Evolutionary conservation across 1,284 basidiomycete species (phyloP), one percentile per base, ranked within the genome.

Genomic region (Phenoliferia sp.): DNA sequence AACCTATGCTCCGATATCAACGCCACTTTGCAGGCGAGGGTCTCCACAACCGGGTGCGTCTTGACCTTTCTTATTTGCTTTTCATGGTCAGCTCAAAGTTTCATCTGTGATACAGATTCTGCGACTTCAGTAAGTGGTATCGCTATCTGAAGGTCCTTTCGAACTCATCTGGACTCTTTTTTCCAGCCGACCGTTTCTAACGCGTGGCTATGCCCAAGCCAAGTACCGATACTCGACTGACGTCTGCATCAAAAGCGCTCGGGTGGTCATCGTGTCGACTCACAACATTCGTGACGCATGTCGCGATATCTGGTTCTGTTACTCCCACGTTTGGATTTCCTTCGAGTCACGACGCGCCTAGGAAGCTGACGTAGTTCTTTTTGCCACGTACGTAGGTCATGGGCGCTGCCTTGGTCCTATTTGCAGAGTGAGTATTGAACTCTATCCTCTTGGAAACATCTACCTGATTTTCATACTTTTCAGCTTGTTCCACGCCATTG

Each of bases 401-500:
- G 32, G 72, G 72, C 15, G 72, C 72, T 0, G 62, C 68, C 10
- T 60, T 73, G 19, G 72, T 73, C 26, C 66, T 73, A 3, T 73
- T 73, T 61, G 69, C 69, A 52, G 70, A 73, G 69, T 70, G 22
- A 17, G 65, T 28, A 9, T 2, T 0, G 29, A 10, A 28, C 26
- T 16, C 16, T 12, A 3, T 15, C 19, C 26, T 19, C 26, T 15
- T 19, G 6, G 9, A 6, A 10, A 2, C 17, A 12, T 6, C 12
- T 33, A 6, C 16, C 63, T 54, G 29, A 65, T n/a, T 36, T 7
- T 34, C 28, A 17, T 22, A 2, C 31, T 58, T 7, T 19, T 0
- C 62, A 70, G 69, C 57, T 63, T 73, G 32, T 73, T 73, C 59
- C 70, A 72, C 34, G 66, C 72, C 5, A 73, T 73, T 65, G 70